A percentile compares a stretch with the other conserved stretches of the same genome.
These are phyloP conservation scores for Globisporangium lucens DNA, from an alignment of 352 stramenopile species.

Conservation along the genomic window DNA sequence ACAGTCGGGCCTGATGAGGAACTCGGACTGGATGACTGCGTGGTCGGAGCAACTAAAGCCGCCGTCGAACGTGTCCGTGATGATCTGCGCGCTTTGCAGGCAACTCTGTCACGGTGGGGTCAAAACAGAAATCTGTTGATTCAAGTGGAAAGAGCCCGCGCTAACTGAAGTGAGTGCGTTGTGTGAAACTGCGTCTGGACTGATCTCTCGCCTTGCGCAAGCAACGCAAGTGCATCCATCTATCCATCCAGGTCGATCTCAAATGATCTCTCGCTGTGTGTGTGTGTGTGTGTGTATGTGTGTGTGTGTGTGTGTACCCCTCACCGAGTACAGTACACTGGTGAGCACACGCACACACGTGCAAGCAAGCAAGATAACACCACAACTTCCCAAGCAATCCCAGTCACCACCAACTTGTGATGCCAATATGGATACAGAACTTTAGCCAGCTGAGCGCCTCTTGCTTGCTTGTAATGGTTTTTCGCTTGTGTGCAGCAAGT, in stretches of 20 bases:
- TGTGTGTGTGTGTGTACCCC: neutral
- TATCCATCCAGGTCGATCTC: neutral
- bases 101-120: slow-evolving; percentile 25
- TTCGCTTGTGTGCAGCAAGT: neutral
- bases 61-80: slow-evolving; percentile 44
- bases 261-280: neutral
- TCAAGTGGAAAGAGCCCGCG: neutral
- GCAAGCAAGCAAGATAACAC: neutral
- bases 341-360: neutral
- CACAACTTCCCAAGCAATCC: neutral
- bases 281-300: neutral
- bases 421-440: slow-evolving; percentile 2
- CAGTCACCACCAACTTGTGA: neutral
- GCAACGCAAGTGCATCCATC: neutral
- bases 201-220: neutral
- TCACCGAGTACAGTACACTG: neutral
- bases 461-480: neutral
- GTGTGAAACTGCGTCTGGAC: neutral
- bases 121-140: neutral
- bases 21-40: slow-evolving; percentile 50
- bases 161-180: neutral
- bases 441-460: neutral
- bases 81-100: slow-evolving; percentile 35
- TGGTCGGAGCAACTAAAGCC: slow-evolving; percentile 65
- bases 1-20: slow-evolving; percentile 42